Base-by-base conservation (phyloP, 768 basidiomycete genomes). In the Tricholoma bakamatsutake region DNA sequence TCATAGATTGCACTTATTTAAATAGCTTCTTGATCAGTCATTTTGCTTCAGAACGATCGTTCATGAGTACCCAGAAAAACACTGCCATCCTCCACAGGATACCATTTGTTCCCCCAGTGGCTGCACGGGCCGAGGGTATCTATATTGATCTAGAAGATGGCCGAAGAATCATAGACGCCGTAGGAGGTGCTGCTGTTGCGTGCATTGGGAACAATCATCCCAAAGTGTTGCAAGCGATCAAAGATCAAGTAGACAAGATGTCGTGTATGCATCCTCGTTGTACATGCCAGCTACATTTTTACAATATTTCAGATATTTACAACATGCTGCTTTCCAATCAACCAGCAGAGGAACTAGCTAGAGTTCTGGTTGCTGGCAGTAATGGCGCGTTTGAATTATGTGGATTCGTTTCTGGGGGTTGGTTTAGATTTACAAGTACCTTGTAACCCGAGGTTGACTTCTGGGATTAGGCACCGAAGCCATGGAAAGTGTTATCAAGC, bases 401-500 rank as follows among this genome's bases (percentile, higher is more conserved):
- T 56, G 85, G 84, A 1, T 92, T 92, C 64, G 77, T 83, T 15
- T 85, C 87, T 42, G 90, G 91, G 68, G 92, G 92, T 81, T 61
- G 55, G 74, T 63, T 28, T 18, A 45, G 3, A 18, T 15, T 51
- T 35, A 11, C 27, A 17, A 18, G 4, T 11, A 39, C 5, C 21
- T 15, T 28, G 13, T 45, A 7, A 35, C 30, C 27, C 18, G 9
- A 35, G 34, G 3, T 37, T 59, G n/a, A 31, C 35, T 17, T 46
- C 13, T 35, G 24, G 49, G 33, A 48, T 27, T 52, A 92, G 90
- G 91, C 48, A 87, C 91, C 2, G 93, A 95, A 69, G 91, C 92
- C 0, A 89, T 93, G 87, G 93, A 95, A 60, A 80, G 82, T 55
- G 85, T 83, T n/a, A 76, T 93, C 54, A 95, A 95, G 69, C 77